Evolutionary conservation across 2,329 filamentous ascomycete species (phyloP).

Genomic region (Torrubiella hemipterigena): DNA sequence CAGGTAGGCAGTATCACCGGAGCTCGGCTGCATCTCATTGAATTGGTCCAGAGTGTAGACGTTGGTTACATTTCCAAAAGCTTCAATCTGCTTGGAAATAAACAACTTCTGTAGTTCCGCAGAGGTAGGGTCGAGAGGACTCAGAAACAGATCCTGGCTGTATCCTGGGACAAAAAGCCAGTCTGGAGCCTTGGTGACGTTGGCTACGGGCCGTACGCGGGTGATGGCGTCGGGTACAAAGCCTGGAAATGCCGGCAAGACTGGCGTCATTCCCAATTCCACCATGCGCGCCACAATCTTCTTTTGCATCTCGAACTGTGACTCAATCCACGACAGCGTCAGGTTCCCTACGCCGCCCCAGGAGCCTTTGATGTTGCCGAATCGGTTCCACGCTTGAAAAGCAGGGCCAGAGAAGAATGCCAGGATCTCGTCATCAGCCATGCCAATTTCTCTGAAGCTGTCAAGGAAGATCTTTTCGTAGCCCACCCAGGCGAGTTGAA

Average conservation of each 20-base stretch:
- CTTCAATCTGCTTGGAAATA: constrained; percentile 28
- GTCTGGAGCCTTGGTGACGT: constrained; percentile 26
- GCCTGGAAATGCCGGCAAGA: constrained; percentile 36
- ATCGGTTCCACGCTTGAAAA: constrained; percentile 39
- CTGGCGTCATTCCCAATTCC: constrained; percentile 38
- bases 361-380: constrained; percentile 38
- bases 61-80: constrained; percentile 33
- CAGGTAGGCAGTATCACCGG: constrained; percentile 1
- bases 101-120: constrained; percentile 30
- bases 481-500: constrained; percentile 39
- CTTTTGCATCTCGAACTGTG: constrained; percentile 33
- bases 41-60: constrained; percentile 41
- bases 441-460: constrained; percentile 31
- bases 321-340: constrained; percentile 30
- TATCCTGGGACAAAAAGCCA: constrained; percentile 27
- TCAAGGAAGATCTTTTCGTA: constrained; percentile 36
- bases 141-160: constrained; percentile 34
- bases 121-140: constrained; percentile 31
- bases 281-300: constrained; percentile 36
- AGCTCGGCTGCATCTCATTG: constrained; percentile 29
- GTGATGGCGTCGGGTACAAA: constrained; percentile 31
- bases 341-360: constrained; percentile 27
- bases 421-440: constrained; percentile 29
- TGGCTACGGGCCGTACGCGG: constrained; percentile 26
- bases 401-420: constrained; percentile 36